Base-by-base conservation (phyloP, 2,329 filamentous ascomycete species). In the Nemania diffusa region DNA sequence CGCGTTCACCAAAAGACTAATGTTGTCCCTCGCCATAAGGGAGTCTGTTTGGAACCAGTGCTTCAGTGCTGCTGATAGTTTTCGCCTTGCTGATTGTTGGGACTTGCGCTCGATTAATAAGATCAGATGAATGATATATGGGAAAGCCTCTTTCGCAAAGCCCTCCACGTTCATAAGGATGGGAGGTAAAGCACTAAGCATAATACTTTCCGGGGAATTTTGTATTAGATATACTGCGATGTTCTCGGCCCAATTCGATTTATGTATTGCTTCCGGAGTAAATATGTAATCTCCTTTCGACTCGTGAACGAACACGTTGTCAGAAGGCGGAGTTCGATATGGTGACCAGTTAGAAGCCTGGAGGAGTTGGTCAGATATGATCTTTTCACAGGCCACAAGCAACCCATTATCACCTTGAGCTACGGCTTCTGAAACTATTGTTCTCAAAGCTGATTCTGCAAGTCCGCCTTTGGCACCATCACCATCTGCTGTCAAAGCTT, bases 51-150 rank as follows among this genome's bases (percentile, higher is more conserved):
- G 79, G 40, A 98, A 86, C 84, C 91, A 93, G 9, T 82, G 79
- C 40, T 84, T 88, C 65, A 92, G 84, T 1, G 89, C 84, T 9
- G 83, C 81, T 0, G 94, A 97, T 0, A 97, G 76, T 7, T 81
- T 80, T 7, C 85, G 83, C 62, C 90, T 91, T 34, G 89, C 81
- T 1, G 79, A 81, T 69, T 88, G 86, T 29, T 89, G 85, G 44
- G 84, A 84, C 29, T 91, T 85, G n/a, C 86, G 79, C 73, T 95
- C 90, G 46, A 88, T 86, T 1, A 89, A 82, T 0, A 99, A 84
- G 17, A 94, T 89, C 48, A 97, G 83, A 78, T 99, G 97, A 2
- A 97, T 82, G 60, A 98, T 87, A 71, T 92, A 97, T 0, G 94
- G 94, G 57, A 98, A 90, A 0, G 93, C 84, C 48, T 89, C 86